phyloP scores from a whole-genome alignment of 768 basidiomycete species.

The Naganishia kalamii region DNA sequence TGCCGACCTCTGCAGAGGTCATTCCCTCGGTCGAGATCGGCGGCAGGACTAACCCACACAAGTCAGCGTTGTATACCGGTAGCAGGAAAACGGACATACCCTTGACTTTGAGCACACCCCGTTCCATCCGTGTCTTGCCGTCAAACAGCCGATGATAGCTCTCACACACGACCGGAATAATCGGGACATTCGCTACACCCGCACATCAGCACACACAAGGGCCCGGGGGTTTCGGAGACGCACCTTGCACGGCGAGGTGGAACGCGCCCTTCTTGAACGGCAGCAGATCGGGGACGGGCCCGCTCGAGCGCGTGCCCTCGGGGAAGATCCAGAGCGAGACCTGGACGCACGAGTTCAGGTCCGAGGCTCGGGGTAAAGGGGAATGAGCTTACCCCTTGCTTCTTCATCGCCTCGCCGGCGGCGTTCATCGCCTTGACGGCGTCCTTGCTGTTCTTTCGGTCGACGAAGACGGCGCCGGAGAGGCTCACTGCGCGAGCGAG shows the following conservation, averaged over 20 bases:
- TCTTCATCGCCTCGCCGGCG: slow-evolving; percentile 74
- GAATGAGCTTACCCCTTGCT: slow-evolving; percentile 33
- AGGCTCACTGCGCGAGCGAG: slow-evolving; percentile 55
- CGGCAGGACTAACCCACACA: slow-evolving; percentile 64
- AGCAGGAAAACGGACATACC: slow-evolving; percentile 52
- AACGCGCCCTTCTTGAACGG: slow-evolving; percentile 98
- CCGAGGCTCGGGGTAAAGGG: slow-evolving; percentile 10
- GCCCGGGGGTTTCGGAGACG: background rate
- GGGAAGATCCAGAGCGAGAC: slow-evolving; percentile 90
- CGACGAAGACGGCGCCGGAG: slow-evolving; percentile 83
- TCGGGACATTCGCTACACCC: slow-evolving; percentile 57
- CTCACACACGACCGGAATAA: slow-evolving; percentile 84
- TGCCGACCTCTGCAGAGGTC: slow-evolving; percentile 62
- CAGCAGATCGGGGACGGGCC: slow-evolving; percentile 60
- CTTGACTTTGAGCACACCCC: slow-evolving; percentile 71
- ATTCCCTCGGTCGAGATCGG: slow-evolving; percentile 72
- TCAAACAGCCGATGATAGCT: slow-evolving; percentile 86
- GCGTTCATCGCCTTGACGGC: slow-evolving; percentile 70
- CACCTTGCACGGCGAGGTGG: slow-evolving; percentile 84
- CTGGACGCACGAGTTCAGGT: slow-evolving; percentile 43
- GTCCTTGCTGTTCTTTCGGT: slow-evolving; percentile 67
- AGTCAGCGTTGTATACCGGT: background rate
- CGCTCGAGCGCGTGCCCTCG: slow-evolving; percentile 82
- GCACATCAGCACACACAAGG: background rate
- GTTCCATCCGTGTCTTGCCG: slow-evolving; percentile 58